A percentile compares a stretch with the other conserved stretches of the same genome.
Evolutionary conservation across 2,329 filamentous ascomycete species (phyloP).

Genomic region (Pezicula radicicola): DNA sequence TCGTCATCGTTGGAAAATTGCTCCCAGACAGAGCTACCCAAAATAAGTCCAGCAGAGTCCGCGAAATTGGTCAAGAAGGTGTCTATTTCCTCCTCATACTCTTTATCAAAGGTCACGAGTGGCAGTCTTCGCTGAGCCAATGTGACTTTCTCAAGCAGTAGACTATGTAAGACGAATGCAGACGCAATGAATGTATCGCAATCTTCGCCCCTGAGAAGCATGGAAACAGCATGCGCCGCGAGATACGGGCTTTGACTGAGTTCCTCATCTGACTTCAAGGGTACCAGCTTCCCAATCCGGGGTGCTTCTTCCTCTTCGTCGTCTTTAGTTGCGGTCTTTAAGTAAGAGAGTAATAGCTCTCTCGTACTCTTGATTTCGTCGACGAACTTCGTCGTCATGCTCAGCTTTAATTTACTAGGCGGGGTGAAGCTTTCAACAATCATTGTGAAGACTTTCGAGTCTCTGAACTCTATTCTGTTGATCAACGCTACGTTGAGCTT

Average conservation of each 20-base stretch:
- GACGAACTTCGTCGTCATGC: slow-evolving; percentile 9
- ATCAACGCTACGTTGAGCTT: slow-evolving; percentile 62
- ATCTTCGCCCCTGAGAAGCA: slow-evolving; percentile 27
- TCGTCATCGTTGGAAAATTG: slow-evolving; percentile 18
- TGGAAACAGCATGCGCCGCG: slow-evolving; percentile 22
- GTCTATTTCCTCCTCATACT: slow-evolving; percentile 30
- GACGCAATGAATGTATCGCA: slow-evolving; percentile 28
- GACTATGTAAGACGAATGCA: slow-evolving; percentile 39
- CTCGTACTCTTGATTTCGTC: slow-evolving; percentile 11
- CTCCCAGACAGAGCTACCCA: slow-evolving; percentile 30
- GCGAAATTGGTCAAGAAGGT: slow-evolving; percentile 36
- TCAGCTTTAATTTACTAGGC: slow-evolving; percentile 13
- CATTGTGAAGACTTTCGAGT: slow-evolving; percentile 46
- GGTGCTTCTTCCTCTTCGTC: slow-evolving; percentile 1
- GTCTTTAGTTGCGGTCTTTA: background rate
- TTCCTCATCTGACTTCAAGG: slow-evolving; percentile 12
- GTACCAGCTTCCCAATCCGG: background rate
- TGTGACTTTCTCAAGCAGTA: slow-evolving; percentile 36
- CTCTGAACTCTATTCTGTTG: slow-evolving; percentile 59
- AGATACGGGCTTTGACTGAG: slow-evolving; percentile 32
- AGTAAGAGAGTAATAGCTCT: slow-evolving; percentile 1
- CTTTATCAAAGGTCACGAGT: slow-evolving; percentile 28
- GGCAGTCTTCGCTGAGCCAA: slow-evolving; percentile 35
- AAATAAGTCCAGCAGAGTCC: slow-evolving; percentile 23
- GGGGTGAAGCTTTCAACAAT: slow-evolving; percentile 35